Evolutionary conservation across 2,329 filamentous ascomycete genomes (phyloP).

Genomic region (Blastomyces gilchristii): DNA sequence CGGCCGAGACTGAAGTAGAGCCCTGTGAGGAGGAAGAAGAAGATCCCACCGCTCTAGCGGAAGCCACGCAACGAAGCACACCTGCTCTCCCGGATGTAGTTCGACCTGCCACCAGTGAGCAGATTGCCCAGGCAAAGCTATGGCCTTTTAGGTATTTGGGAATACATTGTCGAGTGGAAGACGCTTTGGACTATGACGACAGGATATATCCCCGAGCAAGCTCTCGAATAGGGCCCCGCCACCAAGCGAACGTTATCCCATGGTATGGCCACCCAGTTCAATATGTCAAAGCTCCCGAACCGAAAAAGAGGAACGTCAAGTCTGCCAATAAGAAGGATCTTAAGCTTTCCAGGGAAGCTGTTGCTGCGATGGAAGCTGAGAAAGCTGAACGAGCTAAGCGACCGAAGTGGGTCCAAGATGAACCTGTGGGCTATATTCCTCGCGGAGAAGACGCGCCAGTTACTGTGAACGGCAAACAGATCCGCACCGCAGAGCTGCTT

Average conservation of each 20-base stretch:
- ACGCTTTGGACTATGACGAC: constrained; percentile 93
- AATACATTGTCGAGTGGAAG: constrained; percentile 89
- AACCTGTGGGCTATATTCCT: constrained; percentile 72
- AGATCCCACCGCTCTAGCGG: constrained; percentile 49
- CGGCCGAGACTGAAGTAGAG: constrained; percentile 52
- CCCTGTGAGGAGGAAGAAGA: constrained; percentile 65
- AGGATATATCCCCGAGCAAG: constrained; percentile 93
- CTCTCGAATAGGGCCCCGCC: constrained; percentile 78
- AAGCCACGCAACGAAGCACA: constrained; percentile 29
- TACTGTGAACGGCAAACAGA: constrained; percentile 55
- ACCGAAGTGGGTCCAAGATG: constrained; percentile 89
- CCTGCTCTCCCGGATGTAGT: constrained; percentile 43
- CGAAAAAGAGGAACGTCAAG: constrained; percentile 65
- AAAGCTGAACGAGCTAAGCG: constrained; percentile 68
- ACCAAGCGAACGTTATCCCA: constrained; percentile 73
- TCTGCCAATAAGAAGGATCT: constrained; percentile 60
- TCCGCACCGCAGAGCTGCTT: constrained; percentile 61
- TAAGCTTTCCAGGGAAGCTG: constrained; percentile 68
- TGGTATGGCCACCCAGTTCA: constrained; percentile 86
- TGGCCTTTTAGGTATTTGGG: constrained; percentile 96
- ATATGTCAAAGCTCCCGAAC: constrained; percentile 77
- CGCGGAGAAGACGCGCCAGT: constrained; percentile 67
- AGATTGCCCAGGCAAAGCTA: constrained; percentile 82
- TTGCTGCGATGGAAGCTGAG: constrained; percentile 71
- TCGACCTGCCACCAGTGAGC: constrained; percentile 63